Percentiles rank a stretch among this genome's conserved stretches.
These are phyloP conservation scores for Debaryomyces sp. DNA, from an alignment of 1,139 yeast genomes.

Conservation along the genomic window DNA sequence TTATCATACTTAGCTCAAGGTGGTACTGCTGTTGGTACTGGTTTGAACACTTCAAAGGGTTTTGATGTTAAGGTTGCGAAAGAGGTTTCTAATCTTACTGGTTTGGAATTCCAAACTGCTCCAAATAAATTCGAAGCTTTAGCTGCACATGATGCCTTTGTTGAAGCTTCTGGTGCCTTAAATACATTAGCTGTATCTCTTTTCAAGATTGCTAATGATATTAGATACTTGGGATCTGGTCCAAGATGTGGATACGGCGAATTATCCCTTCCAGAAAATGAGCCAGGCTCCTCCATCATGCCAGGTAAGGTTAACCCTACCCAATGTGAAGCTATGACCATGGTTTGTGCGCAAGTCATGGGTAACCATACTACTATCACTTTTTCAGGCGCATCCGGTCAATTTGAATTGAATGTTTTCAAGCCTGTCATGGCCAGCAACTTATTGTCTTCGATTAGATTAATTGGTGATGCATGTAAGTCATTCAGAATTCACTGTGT, in stretches of 20 bases:
- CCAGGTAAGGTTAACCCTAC: slow-evolving; percentile 98
- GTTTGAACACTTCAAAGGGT: slow-evolving; percentile 84
- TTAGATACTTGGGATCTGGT: slow-evolving; percentile 92
- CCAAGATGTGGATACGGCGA: slow-evolving; percentile 98
- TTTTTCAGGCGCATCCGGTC: slow-evolving; percentile 94
- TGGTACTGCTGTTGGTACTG: slow-evolving; percentile 98
- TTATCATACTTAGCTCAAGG: slow-evolving; percentile 87
- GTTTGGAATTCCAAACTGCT: slow-evolving; percentile 80
- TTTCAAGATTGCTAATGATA: slow-evolving; percentile 92
- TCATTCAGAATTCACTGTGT: slow-evolving; percentile 91
- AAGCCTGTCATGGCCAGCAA: slow-evolving; percentile 90
- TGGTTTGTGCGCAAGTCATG: slow-evolving; percentile 92
- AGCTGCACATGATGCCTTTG: slow-evolving; percentile 95
- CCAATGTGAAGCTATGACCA: slow-evolving; percentile 93
- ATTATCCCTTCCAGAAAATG: slow-evolving; percentile 87
- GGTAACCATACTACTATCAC: slow-evolving; percentile 92
- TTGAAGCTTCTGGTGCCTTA: slow-evolving; percentile 90
- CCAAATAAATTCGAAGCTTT: slow-evolving; percentile 96
- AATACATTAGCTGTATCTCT: slow-evolving; percentile 87
- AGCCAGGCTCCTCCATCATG: slow-evolving; percentile 96
- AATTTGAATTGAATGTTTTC: slow-evolving; percentile 92
- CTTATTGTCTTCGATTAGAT: slow-evolving; percentile 76
- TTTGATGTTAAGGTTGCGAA: slow-evolving; percentile 78
- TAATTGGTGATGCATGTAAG: slow-evolving; percentile 77
- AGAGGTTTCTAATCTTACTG: slow-evolving; percentile 76